A percentile compares a stretch with the other conserved stretches of the same genome.
Conservation (phyloP, 2,329 filamentous ascomycete genomes). For the Ophiostoma novo-ulmi region DNA sequence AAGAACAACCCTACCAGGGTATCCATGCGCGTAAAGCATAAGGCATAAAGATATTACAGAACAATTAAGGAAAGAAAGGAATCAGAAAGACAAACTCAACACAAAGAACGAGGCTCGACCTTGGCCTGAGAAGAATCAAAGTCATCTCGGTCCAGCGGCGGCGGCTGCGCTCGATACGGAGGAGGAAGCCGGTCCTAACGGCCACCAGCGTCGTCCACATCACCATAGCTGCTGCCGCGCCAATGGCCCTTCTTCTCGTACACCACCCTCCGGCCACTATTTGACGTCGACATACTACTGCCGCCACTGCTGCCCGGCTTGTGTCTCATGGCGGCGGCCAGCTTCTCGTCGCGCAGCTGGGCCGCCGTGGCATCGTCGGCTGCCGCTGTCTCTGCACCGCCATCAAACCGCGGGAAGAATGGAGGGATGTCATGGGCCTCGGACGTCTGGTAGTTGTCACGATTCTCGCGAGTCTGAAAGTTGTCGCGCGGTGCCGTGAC, state of each 20-base stretch:
- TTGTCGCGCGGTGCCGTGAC: slow-evolving; percentile 21
- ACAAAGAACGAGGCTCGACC: slow-evolving; percentile 19
- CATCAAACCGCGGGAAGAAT: slow-evolving; percentile 24
- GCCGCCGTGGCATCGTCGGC: slow-evolving; percentile 25
- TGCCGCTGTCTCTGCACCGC: slow-evolving; percentile 22
- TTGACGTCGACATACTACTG: slow-evolving; percentile 3
- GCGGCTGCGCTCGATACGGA: slow-evolving; percentile 7
- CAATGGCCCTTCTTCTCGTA: slow-evolving; percentile 32
- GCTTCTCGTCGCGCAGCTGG: slow-evolving; percentile 32
- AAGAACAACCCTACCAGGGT: neutral
- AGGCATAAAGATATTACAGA: neutral
- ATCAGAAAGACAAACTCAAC: slow-evolving; percentile 5
- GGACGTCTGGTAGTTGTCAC: slow-evolving; percentile 16
- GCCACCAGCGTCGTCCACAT: slow-evolving; percentile 33
- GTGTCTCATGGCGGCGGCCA: slow-evolving; percentile 12
- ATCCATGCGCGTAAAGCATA: neutral
- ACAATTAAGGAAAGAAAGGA: slow-evolving; percentile 2
- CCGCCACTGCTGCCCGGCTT: neutral
- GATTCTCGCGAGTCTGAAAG: no score
- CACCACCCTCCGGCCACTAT: slow-evolving; percentile 24
- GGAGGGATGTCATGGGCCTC: neutral
- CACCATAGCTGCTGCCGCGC: slow-evolving; percentile 37
- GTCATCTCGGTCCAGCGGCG: neutral
- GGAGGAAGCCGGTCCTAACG: slow-evolving; percentile 27
- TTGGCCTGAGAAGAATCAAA: neutral